Evolutionary conservation across 2,329 filamentous ascomycete species (phyloP), one percentile per base, ranked within the genome.

Genomic region (Chrysoporthe deuterocubensis): DNA sequence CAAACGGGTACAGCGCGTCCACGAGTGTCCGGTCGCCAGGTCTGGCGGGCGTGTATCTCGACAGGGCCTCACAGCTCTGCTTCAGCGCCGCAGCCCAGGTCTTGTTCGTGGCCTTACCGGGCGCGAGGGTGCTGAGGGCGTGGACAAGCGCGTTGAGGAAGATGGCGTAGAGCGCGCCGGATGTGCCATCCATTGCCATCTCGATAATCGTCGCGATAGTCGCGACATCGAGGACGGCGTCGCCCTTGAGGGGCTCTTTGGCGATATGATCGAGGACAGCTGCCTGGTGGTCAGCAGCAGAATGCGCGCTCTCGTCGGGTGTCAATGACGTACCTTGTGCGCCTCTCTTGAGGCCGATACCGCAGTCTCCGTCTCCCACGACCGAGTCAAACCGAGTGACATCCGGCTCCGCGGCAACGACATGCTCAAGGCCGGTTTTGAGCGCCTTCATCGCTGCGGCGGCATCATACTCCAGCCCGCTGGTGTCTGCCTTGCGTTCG

Each of bases 361-460:
- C 94, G 75, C 94, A 97, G 79, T 97, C 94, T 59, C 94, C 94
- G 75, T 97, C 94, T 54, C 94, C 94, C 34, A 97, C 93, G 14
- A 96, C 88, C 0, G 93, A 96, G 75, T 93, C 91, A 73, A 88
- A 93, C 62, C 82, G 85, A 0, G 91, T 93, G 62, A 93, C 84
- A 62, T 92, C 89, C 1, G 90, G 89, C 76, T 94, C 91, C 1
- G 84, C 90, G 0, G 81, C 83, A 70, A 93, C 85, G 16, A 94
- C 81, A 46, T 82, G 83, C 61, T 90, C 80, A 18, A 93, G 81
- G 0, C 84, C 91, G 18, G 79, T 81, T 26, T 78, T 83, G 52
- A 94, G 80, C 5, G 83, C 83, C 37, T 81, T 78, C 68, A 83
- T 85, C 13, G 87, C 83, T 3, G 77, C 72, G 18, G 72, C 74